These are phyloP conservation scores for Malus asiatica DNA, from an alignment of 306 rosid genomes.

Conservation along the genomic window DNA sequence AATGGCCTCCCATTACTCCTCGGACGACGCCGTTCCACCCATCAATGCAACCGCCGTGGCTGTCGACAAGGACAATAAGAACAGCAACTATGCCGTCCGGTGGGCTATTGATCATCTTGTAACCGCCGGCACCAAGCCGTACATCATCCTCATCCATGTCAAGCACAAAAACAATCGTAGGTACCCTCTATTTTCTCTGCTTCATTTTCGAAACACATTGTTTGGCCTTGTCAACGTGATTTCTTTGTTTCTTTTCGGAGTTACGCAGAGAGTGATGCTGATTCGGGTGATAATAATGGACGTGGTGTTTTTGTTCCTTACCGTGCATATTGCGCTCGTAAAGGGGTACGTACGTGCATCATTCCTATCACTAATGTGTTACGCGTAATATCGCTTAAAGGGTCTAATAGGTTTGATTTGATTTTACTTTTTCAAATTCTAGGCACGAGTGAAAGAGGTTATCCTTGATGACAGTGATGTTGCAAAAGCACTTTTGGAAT, in stretches of 20 bases:
- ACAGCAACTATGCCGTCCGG: constrained; percentile 57
- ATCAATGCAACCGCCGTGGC: constrained; percentile 64
- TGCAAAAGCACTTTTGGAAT: constrained; percentile 53
- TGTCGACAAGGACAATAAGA: constrained; percentile 75
- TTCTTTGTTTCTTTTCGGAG: background rate
- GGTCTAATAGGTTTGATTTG: background rate
- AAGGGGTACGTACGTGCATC: constrained; percentile 35
- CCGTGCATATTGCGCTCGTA: constrained; percentile 57
- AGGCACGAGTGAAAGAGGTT: constrained; percentile 64
- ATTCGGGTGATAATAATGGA: constrained; percentile 31
- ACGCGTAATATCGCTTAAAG: background rate
- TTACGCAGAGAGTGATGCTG: constrained; percentile 38
- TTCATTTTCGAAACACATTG: background rate
- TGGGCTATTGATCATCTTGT: constrained; percentile 79
- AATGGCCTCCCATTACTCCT: constrained; percentile 15
- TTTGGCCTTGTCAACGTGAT: background rate
- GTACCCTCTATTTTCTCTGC: constrained; percentile 36
- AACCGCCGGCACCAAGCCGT: constrained; percentile 26
- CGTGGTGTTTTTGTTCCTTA: constrained; percentile 40
- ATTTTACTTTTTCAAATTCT: background rate
- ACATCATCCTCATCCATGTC: constrained; percentile 59
- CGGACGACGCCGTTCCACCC: constrained; percentile 18
- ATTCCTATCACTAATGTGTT: background rate
- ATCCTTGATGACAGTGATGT: constrained; percentile 56
- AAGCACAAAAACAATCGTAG: constrained; percentile 57